Evolutionary conservation across 805 yeast species (phyloP).

Genomic region (Barnettozyma botsteinii): DNA sequence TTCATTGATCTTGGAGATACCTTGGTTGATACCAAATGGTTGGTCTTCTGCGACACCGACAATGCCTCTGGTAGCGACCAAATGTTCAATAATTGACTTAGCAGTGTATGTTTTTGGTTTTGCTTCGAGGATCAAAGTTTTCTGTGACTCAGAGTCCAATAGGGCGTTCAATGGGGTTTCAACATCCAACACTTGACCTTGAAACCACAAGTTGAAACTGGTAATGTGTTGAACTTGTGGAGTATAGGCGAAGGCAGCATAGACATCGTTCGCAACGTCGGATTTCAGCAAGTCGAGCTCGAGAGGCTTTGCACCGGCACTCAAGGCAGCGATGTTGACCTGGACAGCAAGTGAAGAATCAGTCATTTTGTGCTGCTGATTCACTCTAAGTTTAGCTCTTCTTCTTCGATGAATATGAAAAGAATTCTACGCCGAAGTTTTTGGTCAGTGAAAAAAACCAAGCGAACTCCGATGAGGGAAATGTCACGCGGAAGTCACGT

Average conservation of each 20-base stretch:
- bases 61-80: conserved; percentile 56
- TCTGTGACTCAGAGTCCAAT: conserved; percentile 20
- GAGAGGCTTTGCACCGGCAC: conserved; percentile 12
- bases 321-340: conserved; percentile 2
- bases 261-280: conserved; percentile 53
- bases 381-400: neutral
- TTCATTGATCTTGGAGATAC: conserved; percentile 42
- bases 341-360: conserved; percentile 9
- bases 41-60: conserved; percentile 47
- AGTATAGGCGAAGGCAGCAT: conserved; percentile 50
- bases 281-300: conserved; percentile 18
- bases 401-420: neutral
- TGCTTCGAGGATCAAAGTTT: conserved; percentile 38
- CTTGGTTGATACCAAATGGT: conserved; percentile 37
- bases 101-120: conserved; percentile 55
- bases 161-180: conserved; percentile 24
- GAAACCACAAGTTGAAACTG: conserved; percentile 43
- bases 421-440: neutral
- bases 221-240: conserved; percentile 57
- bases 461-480: neutral
- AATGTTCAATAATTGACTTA: conserved; percentile 54
- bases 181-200: conserved; percentile 30
- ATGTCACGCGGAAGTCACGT: too few relatives aligned
- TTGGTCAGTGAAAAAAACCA: neutral
- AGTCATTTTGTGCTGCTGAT: conserved; percentile 1